phyloP scores from a whole-genome alignment of 2,329 filamentous ascomycete species.

The Clonostachys rosea region DNA sequence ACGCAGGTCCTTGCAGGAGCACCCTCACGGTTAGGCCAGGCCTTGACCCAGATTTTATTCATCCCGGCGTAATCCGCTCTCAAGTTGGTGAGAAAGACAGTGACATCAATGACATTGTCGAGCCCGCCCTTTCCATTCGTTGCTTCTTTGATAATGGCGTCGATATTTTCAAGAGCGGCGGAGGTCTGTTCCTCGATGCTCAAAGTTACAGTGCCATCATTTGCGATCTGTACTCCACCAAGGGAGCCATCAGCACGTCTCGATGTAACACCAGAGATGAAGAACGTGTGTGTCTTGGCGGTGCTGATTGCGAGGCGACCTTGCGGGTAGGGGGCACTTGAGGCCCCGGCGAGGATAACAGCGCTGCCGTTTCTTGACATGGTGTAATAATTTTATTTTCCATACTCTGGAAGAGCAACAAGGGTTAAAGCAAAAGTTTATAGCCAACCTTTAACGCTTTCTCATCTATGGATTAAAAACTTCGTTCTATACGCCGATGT shows the following conservation, averaged over 20 bases:
- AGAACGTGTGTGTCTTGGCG: conserved; percentile 21
- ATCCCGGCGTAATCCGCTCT: conserved; percentile 32
- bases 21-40: conserved; percentile 24
- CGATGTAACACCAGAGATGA: conserved; percentile 30
- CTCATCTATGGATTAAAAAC: no score
- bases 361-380: no score
- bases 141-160: conserved; percentile 27
- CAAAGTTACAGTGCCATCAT: conserved; percentile 22
- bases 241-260: conserved; percentile 23
- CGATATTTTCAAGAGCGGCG: conserved; percentile 27
- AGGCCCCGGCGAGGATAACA: no score
- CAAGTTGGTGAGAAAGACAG: conserved; percentile 34
- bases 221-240: conserved; percentile 24
- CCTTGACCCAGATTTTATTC: conserved; percentile 40
- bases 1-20: conserved; percentile 28
- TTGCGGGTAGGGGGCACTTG: no score
- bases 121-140: conserved; percentile 25
- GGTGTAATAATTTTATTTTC: no score
- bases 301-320: conserved; percentile 7
- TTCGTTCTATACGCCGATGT: no score
- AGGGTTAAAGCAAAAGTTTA: no score
- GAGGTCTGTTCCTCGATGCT: conserved; percentile 30
- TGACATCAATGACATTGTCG: conserved; percentile 30
- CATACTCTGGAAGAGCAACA: no score
- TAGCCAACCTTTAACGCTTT: no score